Base-by-base conservation (phyloP, 495 filamentous ascomycete species). In the Platismatia glauca region DNA sequence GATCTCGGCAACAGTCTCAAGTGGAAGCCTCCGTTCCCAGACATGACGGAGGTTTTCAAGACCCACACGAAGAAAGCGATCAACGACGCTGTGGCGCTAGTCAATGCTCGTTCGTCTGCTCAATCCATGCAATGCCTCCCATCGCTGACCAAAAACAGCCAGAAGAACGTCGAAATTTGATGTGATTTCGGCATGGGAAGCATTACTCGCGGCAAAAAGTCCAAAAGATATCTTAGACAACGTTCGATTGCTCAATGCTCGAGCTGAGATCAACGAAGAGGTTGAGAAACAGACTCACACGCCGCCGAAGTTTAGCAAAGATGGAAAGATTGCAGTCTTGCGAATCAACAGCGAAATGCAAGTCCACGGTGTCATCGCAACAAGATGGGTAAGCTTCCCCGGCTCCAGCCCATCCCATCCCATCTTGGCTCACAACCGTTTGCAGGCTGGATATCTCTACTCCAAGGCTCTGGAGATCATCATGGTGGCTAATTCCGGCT, bases 301-400 rank as follows among this genome's bases (percentile, higher is more conserved):
- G 6, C 73, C 81, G 4, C 84, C 84, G 1, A 82, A 78, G 63
- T 86, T 85, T 69, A 79, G 76, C 24, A 67, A 68, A 16, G 83
- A 86, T 59, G 81, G 74, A 16, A 81, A 73, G 43, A 76, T 86
- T 48, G 82, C 82, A 2, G 79, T 85, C 0, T 70, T 86, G 43
- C 73, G 79, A 24, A 84, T 86, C 65, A 71, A 71, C 34, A 80
- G 76, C 44, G 66, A 70, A 13, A 77, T 79, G 12, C 84, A 85
- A 67, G 74, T 86, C 0, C 84, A 86, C 67, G 80, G 80, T 0
- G 73, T 84, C 15, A 83, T 86, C 61, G 82, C 82, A 31, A 84
- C 80, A 8, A 72, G 82, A 38, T 85, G 84, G 84, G 66, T 63
- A 20, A 39, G 60, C n/a, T 4, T 12, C 11, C 22, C 5, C n/a